A percentile compares a stretch with the other conserved stretches of the same genome.
Evolutionary conservation across 225 moss, liverwort and hornwort species (phyloP).

Genomic region (Antitrichia curtipendula): DNA sequence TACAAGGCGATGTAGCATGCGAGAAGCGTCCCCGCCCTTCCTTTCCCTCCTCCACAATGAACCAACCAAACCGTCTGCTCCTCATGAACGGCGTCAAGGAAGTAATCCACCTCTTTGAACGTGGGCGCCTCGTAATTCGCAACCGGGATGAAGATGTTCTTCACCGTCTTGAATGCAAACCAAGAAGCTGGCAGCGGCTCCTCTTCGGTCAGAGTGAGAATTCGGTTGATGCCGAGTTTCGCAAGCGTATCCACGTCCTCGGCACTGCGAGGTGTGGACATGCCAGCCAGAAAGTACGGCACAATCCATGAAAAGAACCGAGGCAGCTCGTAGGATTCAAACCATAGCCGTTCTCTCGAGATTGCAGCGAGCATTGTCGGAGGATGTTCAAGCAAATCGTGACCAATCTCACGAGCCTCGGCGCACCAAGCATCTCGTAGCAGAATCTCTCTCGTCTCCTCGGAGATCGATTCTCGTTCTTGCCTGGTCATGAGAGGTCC

Average conservation of each 20-base stretch:
- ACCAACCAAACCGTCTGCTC: conserved; percentile 38
- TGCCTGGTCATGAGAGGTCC: conserved; percentile 20
- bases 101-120: conserved; percentile 58
- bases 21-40: conserved; percentile 54
- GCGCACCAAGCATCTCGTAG: conserved; percentile 19
- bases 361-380: not conserved
- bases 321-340: conserved; percentile 19
- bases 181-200: conserved; percentile 32
- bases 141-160: conserved; percentile 47
- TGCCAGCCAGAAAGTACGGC: conserved; percentile 58
- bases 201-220: conserved; percentile 63
- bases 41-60: conserved; percentile 68
- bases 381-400: conserved; percentile 4
- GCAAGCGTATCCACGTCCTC: conserved; percentile 35
- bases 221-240: conserved; percentile 34
- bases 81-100: conserved; percentile 26
- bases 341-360: conserved; percentile 24
- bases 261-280: conserved; percentile 59
- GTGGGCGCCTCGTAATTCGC: conserved; percentile 46
- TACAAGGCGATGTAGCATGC: conserved; percentile 62
- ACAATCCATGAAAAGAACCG: conserved; percentile 71
- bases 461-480: conserved; percentile 12
- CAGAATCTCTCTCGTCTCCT: not conserved
- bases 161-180: conserved; percentile 18
- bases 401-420: conserved; percentile 13